Evolutionary conservation across 768 basidiomycete species (phyloP), one percentile per base, ranked within the genome.

Genomic region (Chlorophyllum brunneum): DNA sequence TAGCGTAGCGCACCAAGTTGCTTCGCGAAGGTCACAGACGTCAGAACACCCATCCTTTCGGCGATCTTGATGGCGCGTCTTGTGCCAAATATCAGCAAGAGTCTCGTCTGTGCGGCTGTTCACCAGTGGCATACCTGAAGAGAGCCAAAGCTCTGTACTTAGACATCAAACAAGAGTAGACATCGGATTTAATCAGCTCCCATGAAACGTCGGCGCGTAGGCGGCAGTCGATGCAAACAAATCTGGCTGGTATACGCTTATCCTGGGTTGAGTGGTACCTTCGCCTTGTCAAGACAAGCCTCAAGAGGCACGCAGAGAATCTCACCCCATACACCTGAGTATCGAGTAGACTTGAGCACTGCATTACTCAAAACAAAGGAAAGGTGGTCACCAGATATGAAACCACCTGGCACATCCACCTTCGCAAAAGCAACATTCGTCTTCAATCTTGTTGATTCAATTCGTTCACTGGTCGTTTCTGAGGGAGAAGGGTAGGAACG

Each of bases 171-270:
- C 65, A 63, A 44, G 80, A 76, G 58, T 83, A 82, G 30, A 81
- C 63, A 56, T 78, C 76, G 33, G 74, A 69, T 51, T 80, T 76
- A 59, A 89, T 83, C 15, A 90, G 69, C 39, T 84, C 80, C 85
- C 87, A 90, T 54, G 81, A 81, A 33, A 75, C 66, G 58, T 88
- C 86, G 10, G 74, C 76, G 43, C 74, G 79, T 40, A 87, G 72
- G 29, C 87, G 83, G 64, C 90, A 92, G 58, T 87, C 83, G 65
- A 91, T 86, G 67, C 89, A 92, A 24, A 77, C 61, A 56, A 88
- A 91, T 52, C 73, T 70, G 0, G 63, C 49, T 2, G 86, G 88
- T 37, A 91, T 69, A 10, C 82, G 78, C 22, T 62, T 56, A 57
- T 89, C 88, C 20, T 74, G 62, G 3, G 65, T 65, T 4, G 79